Base-by-base conservation (phyloP, 352 stramenopile species). In the Phytopythium ostracodes region DNA sequence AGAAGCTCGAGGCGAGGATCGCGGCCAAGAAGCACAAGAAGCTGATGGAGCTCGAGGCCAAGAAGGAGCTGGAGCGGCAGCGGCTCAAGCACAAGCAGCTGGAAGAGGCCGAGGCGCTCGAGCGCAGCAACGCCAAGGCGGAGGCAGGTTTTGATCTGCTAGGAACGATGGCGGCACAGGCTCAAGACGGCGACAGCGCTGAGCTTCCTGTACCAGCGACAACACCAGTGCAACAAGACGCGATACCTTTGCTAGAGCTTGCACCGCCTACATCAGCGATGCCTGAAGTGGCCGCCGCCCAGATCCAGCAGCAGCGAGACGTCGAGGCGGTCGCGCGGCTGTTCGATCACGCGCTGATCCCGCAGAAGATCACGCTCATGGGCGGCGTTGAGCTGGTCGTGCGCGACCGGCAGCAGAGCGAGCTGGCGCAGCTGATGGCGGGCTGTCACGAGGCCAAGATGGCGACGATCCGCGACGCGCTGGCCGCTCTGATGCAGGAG, bases 21-120 rank as follows among this genome's bases (percentile, higher is more conserved):
- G 82, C 78, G 2, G 77, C 80, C 7, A 94, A 91, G 69, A 90
- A 91, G 65, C 66, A 88, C 36, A 88, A 87, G 24, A 92, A 92
- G 52, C 60, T 88, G 24, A 72, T 77, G 57, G 82, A 94, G 25
- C 65, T 94, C 2, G 77, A 92, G 57, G 78, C 79, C 14, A 91
- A 91, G 60, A 74, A 71, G 22, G 80, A 84, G 49, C 40, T 80
- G 15, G 82, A 89, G 63, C 75, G 73, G 0, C 72, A 84, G 50
- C 65, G 74, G 38, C 67, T 91, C 22, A 66, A 75, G 40, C 33
- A 74, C 9, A 68, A 79, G 25, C 71, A 87, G 25, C 62, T 77
- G 22, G 60, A 85, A 31, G 76, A 76, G 12, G 63, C 73, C 42
- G 63, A 66, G 27, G 64, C 75, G 33, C 65, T 68, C 1, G 54